These are phyloP conservation scores for Dimocarpus longan DNA, from an alignment of 345 rosid species.

Conservation along the genomic window DNA sequence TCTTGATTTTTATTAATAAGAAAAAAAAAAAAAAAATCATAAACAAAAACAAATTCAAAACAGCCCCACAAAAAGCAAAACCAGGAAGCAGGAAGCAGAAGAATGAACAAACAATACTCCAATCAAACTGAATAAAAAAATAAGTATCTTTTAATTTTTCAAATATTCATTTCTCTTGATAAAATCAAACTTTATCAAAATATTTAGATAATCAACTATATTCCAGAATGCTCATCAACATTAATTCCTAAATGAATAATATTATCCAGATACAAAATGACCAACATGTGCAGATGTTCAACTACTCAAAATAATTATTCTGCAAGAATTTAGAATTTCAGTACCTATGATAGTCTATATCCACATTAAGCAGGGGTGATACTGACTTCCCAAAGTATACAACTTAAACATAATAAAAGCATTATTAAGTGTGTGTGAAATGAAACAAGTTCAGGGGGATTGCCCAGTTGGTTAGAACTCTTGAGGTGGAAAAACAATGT, in stretches of 20 bases:
- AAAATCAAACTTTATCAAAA: background rate
- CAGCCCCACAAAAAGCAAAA: too few species aligned
- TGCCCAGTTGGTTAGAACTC: background rate
- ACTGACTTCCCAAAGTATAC: background rate
- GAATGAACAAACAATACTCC: background rate
- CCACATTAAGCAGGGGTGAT: background rate
- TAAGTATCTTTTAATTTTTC: background rate
- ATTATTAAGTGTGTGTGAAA: background rate
- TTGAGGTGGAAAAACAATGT: background rate
- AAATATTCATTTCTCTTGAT: constrained; percentile 1
- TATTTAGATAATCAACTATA: background rate
- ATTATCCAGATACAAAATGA: background rate
- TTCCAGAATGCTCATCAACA: background rate
- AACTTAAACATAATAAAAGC: constrained; percentile 1
- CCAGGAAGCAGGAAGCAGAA: background rate
- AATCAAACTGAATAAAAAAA: background rate
- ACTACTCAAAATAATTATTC: background rate
- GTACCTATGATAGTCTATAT: background rate
- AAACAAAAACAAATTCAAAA: background rate
- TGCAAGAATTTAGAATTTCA: background rate
- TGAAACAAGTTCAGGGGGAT: background rate
- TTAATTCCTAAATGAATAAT: background rate
- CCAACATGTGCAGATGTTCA: background rate
- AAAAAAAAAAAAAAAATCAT: too few species aligned
- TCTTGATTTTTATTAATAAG: background rate